phyloP scores from a whole-genome alignment of 2,329 filamentous ascomycete species.

The Penicillium digitatum region DNA sequence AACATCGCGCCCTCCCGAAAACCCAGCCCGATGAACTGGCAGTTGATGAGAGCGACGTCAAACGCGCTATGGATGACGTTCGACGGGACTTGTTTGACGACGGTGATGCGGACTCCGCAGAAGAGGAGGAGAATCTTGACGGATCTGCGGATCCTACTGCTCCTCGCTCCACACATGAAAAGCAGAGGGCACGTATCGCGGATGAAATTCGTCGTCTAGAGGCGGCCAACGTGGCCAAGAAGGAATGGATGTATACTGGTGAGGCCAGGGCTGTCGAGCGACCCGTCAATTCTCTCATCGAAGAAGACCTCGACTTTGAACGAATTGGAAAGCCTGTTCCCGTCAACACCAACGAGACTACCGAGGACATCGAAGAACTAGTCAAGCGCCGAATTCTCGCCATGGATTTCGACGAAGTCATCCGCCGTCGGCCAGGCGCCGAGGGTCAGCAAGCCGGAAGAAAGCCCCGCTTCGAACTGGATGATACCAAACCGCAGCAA shows the following conservation, averaged over 20 bases:
- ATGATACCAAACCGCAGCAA: constrained; percentile 82
- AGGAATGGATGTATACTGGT: constrained; percentile 84
- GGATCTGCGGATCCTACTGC: constrained; percentile 48
- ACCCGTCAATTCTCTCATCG: constrained; percentile 85
- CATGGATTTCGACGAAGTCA: constrained; percentile 87
- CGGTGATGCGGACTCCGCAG: constrained; percentile 40
- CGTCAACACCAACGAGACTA: constrained; percentile 86
- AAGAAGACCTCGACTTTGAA: constrained; percentile 94
- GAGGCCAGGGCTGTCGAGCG: constrained; percentile 80
- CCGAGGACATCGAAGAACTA: constrained; percentile 84
- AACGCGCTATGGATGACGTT: constrained; percentile 80
- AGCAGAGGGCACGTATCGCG: constrained; percentile 75
- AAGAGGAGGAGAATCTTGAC: constrained; percentile 63
- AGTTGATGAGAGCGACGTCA: constrained; percentile 63
- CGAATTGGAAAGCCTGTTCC: constrained; percentile 90
- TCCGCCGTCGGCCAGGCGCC: constrained; percentile 73
- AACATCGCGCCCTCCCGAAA: constrained; percentile 53
- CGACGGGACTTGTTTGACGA: constrained; percentile 89
- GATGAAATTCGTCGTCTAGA: constrained; percentile 92
- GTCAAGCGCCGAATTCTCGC: constrained; percentile 91
- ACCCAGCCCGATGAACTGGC: constrained; percentile 41
- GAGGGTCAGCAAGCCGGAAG: constrained; percentile 60
- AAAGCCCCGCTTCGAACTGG: constrained; percentile 72
- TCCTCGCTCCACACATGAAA: constrained; percentile 70
- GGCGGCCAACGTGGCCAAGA: constrained; percentile 80